Base-by-base conservation (phyloP, 768 basidiomycete species). In the button mushroom (Agaricus bisporus) region DNA sequence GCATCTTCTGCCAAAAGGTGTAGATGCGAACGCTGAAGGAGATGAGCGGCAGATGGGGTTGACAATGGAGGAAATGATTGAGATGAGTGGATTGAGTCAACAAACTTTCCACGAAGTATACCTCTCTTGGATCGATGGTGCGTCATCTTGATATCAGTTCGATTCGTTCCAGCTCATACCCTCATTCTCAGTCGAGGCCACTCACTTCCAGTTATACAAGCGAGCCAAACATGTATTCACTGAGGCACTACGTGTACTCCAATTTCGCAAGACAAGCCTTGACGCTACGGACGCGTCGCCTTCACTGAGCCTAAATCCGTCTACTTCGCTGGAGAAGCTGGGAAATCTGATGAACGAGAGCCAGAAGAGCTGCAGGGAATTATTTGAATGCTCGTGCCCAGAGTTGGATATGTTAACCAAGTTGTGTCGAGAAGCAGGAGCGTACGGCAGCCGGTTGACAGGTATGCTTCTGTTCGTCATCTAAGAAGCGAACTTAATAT, bases 401-500 rank as follows among this genome's bases (percentile, higher is more conserved):
- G 89, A 95, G 69, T 69, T 94, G 15, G 81, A 95, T 63, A 69
- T 81, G 61, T 75, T 95, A 8, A 81, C 81, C 2, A 63, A 59
- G 38, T 67, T 95, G 18, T 86, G 88, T 8, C 70, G 77, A 46
- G 71, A 78, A 15, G 81, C 85, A 1, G 92, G 92, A 14, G 89
- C 91, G 4, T 79, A 83, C 58, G 93, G 92, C 5, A 85, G 84
- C 59, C 79, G 92, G 22, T 72, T 93, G n/a, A 95, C 93, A 17
- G 90, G 90, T 85, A 50, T 47, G 71, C 43, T 15, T 10, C 44
- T 45, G 15, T 22, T 25, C 14, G 8, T 54, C 17, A 3, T 15
- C 42, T 17, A 3, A 11, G 32, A 32, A 6, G 45, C 6, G 32
- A 32, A 17, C 12, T 14, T 28, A 7, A 44, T n/a, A 18, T 46